Evolutionary conservation across 768 basidiomycete genomes (phyloP).

Genomic region (Agaricus subrufescens): DNA sequence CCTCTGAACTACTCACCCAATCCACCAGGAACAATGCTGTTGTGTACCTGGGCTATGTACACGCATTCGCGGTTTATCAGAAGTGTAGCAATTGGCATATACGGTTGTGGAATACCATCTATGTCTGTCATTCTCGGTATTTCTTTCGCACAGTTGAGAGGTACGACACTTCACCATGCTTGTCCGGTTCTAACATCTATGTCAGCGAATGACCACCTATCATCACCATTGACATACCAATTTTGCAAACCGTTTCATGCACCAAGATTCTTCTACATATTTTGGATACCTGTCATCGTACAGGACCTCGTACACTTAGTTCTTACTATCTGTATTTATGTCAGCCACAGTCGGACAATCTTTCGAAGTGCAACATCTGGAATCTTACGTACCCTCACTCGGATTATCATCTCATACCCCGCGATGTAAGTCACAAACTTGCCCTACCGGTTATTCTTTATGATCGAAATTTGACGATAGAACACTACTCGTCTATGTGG

Average conservation of each 20-base stretch:
- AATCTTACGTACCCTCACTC: slow-evolving; percentile 19
- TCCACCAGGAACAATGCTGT: slow-evolving; percentile 17
- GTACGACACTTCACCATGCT: slow-evolving; percentile 4
- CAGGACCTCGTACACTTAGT: slow-evolving; percentile 19
- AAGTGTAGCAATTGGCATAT: slow-evolving; percentile 10
- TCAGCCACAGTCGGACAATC: not conserved
- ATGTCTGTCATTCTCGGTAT: slow-evolving; percentile 14
- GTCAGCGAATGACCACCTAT: slow-evolving; percentile 8
- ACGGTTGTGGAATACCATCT: slow-evolving; percentile 13
- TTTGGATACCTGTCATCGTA: slow-evolving; percentile 21
- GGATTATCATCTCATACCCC: slow-evolving; percentile 23
- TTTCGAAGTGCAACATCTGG: not conserved
- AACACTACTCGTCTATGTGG: slow-evolving; percentile 14
- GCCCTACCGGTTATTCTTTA: not conserved
- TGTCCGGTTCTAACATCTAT: not conserved
- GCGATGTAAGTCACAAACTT: slow-evolving; percentile 16
- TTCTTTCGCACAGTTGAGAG: slow-evolving; percentile 12
- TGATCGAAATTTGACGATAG: slow-evolving; percentile 9
- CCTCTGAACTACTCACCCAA: not conserved
- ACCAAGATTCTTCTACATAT: slow-evolving; percentile 14
- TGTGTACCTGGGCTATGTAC: slow-evolving; percentile 22
- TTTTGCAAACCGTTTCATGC: slow-evolving; percentile 16
- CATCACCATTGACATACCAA: slow-evolving; percentile 9
- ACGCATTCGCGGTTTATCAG: slow-evolving; percentile 11
- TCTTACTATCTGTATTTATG: slow-evolving; percentile 15